A percentile compares a stretch with the other conserved stretches of the same genome.
These are phyloP conservation scores for Daedalea quercina DNA, from an alignment of 768 basidiomycete species.

Conservation along the genomic window DNA sequence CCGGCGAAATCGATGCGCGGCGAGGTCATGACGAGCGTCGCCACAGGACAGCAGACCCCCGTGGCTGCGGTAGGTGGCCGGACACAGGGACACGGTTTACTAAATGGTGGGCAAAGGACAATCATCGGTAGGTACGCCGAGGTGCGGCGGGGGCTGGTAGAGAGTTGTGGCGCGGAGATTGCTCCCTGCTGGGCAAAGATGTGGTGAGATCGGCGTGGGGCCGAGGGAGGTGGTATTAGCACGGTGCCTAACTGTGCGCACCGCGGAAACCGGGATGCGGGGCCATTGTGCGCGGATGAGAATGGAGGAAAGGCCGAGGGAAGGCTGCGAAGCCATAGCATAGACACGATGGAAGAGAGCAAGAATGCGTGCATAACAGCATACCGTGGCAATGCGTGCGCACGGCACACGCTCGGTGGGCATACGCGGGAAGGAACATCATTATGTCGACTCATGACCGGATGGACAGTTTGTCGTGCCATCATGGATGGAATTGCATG, in stretches of 20 bases:
- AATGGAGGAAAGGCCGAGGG: background rate
- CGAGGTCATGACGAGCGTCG: background rate
- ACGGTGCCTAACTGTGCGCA: background rate
- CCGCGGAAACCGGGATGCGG: background rate
- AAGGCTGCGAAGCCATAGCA: background rate
- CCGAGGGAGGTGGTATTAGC: background rate
- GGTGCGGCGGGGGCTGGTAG: conserved; percentile 4
- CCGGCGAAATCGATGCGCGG: conserved; percentile 1
- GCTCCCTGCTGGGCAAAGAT: background rate
- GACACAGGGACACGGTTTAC: too few relatives aligned
- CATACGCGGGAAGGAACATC: too few relatives aligned
- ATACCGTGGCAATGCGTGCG: too few relatives aligned
- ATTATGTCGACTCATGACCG: too few relatives aligned
- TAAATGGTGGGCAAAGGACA: background rate
- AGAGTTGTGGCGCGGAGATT: conserved; percentile 4
- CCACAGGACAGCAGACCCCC: too few relatives aligned
- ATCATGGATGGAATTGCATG: too few relatives aligned
- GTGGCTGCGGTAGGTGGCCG: too few relatives aligned
- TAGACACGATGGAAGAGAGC: background rate
- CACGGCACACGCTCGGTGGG: too few relatives aligned
- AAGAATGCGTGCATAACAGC: background rate
- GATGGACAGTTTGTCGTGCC: too few relatives aligned
- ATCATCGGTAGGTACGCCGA: background rate
- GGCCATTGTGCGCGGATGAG: background rate
- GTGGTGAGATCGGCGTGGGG: background rate